Conservation (phyloP, 208 protist genomes). For the Giardia duodenalis region DNA sequence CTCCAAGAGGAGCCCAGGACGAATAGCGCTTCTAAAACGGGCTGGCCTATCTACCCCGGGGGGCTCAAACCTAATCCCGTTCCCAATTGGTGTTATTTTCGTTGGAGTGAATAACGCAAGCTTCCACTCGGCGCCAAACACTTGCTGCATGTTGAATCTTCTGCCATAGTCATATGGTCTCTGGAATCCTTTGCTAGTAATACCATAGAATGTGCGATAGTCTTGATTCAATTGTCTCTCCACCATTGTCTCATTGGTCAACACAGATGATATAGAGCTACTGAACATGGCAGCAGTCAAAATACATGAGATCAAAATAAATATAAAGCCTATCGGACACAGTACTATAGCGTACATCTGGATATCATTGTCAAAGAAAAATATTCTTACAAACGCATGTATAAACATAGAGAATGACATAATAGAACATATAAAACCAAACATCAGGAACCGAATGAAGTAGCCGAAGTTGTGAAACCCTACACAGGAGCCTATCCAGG, state of each 20-base stretch:
- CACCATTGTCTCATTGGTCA: neutral
- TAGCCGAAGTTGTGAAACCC: neutral
- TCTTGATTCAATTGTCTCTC: neutral
- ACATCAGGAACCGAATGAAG: neutral
- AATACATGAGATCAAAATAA: neutral
- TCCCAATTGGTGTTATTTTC: neutral
- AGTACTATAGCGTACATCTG: neutral
- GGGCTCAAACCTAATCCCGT: neutral
- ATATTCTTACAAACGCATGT: neutral
- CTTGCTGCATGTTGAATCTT: neutral
- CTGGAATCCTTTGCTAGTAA: neutral
- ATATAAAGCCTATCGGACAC: neutral
- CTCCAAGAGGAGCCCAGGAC: too few relatives aligned
- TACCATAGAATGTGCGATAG: neutral
- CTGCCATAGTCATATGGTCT: neutral
- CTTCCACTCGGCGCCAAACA: neutral
- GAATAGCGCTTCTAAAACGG: too few relatives aligned
- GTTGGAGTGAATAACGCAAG: neutral
- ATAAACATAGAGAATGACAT: neutral
- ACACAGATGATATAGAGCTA: neutral
- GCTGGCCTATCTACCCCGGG: too few relatives aligned
- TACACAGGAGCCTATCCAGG: neutral
- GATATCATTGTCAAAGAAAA: neutral
- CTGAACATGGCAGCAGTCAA: neutral
- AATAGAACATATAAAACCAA: neutral